phyloP scores from a whole-genome alignment of 495 filamentous ascomycete species.

The Hypoxylon fuscum region DNA sequence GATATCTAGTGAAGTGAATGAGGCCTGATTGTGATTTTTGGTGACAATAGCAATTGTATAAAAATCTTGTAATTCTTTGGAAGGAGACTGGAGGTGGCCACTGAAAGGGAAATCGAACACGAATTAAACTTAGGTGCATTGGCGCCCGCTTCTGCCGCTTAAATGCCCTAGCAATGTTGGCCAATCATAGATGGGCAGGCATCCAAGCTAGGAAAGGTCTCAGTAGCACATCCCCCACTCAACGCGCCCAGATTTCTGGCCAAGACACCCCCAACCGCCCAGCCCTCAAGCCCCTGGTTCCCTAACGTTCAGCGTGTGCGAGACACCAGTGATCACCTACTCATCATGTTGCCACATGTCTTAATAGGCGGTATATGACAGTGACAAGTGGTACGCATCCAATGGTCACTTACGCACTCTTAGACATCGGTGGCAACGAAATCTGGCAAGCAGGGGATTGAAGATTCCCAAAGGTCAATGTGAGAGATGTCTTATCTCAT shows the following conservation, averaged over 20 bases:
- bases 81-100: too few species aligned
- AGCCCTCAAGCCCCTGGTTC: too few species aligned
- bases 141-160: neutral
- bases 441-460: neutral
- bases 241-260: slow-evolving; percentile 5
- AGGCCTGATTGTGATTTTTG: too few species aligned
- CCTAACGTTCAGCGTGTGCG: slow-evolving; percentile 1
- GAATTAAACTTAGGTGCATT: neutral
- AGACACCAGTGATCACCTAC: slow-evolving; percentile 16
- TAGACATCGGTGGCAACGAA: neutral
- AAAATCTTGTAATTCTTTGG: too few species aligned
- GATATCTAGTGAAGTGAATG: too few species aligned
- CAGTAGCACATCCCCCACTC: neutral
- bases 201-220: slow-evolving; percentile 26
- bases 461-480: too few species aligned
- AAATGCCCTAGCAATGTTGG: neutral
- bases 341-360: slow-evolving; percentile 4
- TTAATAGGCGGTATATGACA: slow-evolving; percentile 7
- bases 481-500: too few species aligned
- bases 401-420: neutral
- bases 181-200: slow-evolving; percentile 21
- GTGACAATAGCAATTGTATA: too few species aligned
- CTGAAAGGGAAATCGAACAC: too few species aligned
- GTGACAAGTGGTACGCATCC: slow-evolving; percentile 2
- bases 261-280: neutral